These are phyloP conservation scores for Paxillus involutus DNA, from an alignment of 768 basidiomycete genomes.

Conservation along the genomic window DNA sequence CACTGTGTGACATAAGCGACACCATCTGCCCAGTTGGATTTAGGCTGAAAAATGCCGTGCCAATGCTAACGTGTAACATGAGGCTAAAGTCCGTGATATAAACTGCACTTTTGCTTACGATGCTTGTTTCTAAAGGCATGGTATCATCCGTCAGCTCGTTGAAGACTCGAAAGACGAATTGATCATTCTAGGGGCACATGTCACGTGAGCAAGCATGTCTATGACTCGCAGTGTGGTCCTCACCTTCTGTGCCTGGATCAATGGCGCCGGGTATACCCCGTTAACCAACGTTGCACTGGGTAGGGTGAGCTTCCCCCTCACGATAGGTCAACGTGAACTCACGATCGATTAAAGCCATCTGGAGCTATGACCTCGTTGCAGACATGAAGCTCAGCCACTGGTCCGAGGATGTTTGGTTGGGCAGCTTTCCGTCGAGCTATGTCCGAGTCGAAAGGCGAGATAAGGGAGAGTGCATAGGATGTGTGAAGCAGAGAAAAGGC, in stretches of 20 bases:
- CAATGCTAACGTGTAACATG: constrained; percentile 27
- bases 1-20: constrained; percentile 42
- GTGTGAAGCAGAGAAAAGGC: constrained; percentile 4
- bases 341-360: constrained; percentile 48
- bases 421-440: background rate
- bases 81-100: constrained; percentile 10
- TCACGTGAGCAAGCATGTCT: background rate
- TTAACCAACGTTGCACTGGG: constrained; percentile 42
- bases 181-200: constrained; percentile 30
- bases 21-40: constrained; percentile 37
- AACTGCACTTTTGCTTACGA: constrained; percentile 18
- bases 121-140: constrained; percentile 50
- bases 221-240: background rate
- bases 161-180: constrained; percentile 41
- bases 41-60: constrained; percentile 30
- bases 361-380: constrained; percentile 42
- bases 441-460: background rate
- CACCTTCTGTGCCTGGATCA: constrained; percentile 41
- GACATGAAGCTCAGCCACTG: constrained; percentile 30
- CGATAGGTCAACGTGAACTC: background rate
- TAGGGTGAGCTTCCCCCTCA: background rate
- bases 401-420: constrained; percentile 11
- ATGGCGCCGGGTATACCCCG: constrained; percentile 45
- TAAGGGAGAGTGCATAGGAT: constrained; percentile 3
- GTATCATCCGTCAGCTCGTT: constrained; percentile 44